Evolutionary conservation across 352 stramenopile species (phyloP), one percentile per base, ranked within the genome.

Genomic region (Phytopythium kandeliae): DNA sequence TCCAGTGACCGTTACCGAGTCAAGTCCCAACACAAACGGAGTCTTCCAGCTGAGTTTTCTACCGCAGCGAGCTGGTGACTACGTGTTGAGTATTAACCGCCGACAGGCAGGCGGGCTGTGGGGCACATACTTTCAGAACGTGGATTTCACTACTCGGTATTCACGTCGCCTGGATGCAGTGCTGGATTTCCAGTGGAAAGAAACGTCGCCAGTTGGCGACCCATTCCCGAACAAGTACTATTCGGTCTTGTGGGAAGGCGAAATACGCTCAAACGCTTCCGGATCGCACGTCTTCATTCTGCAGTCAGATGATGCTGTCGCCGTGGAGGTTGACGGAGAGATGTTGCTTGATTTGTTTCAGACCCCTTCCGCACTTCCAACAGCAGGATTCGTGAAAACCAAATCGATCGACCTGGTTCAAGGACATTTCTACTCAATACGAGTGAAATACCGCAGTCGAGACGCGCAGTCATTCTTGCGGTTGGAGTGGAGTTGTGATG

Each of bases 181-280:
- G 8, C 57, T 99, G 12, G 69, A 83, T 16, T 98, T 98, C 60
- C 58, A 87, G 38, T 99, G 93, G 93, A 51, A 54, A 22, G 76
- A 87, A 44, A 52, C 48, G 0, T 85, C 76, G 17, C 78, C 78
- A 19, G 53, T 90, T 2, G 69, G 74, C 8, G 67, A 86, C 30
- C 67, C 72, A 28, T 92, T 85, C 33, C 82, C 82, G 0, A 85
- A 81, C 62, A 85, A 80, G 44, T 84, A 85, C 63, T 92, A 85
- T 51, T 89, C 78, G 16, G 74, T 93, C 2, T 35, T 60, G 0
- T 93, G 82, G 82, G 52, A 71, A 28, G 82, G 82, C 2, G 80
- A 93, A 33, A 21, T 93, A 1, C 67, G 60, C 13, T 57, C 71
- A 25, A 57, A 55, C 2, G 54, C 55, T 16, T 78, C 66, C n/a